Conservation (phyloP, 1,284 basidiomycete species). For the Malassezia dermatis region DNA sequence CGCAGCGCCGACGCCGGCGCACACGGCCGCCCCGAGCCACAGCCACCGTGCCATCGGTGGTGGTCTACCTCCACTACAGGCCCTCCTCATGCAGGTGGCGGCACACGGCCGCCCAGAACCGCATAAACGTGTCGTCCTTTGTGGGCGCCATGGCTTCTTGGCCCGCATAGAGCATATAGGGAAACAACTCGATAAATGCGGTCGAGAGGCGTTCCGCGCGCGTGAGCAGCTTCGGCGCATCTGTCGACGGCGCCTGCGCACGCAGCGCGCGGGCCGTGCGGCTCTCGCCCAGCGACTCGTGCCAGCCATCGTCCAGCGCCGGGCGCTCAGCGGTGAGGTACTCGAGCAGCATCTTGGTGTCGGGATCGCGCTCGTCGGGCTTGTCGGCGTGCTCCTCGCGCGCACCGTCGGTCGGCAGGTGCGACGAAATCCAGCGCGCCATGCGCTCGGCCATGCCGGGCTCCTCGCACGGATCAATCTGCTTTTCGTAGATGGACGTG, state of each 20-base stretch:
- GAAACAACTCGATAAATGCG: conserved; percentile 12
- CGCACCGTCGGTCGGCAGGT: conserved; percentile 3
- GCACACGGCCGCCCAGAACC: conserved; percentile 45
- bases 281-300: neutral
- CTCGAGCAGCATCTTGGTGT: neutral
- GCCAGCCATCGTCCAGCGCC: neutral
- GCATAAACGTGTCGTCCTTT: conserved; percentile 23
- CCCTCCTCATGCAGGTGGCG: conserved; percentile 36
- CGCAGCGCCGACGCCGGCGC: neutral
- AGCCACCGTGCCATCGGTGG: neutral
- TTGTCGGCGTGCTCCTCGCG: neutral
- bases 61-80: conserved; percentile 16
- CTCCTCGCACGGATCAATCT: neutral
- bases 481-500: neutral
- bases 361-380: neutral
- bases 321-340: conserved; percentile 3
- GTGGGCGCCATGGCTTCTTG: conserved; percentile 1
- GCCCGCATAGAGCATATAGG: conserved; percentile 12
- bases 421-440: conserved; percentile 16
- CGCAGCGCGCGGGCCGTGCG: conserved; percentile 3
- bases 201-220: neutral
- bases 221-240: neutral
- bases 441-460: conserved; percentile 2
- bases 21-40: neutral
- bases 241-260: neutral